Percentiles rank a stretch among this genome's conserved stretches.
Evolutionary conservation across 1,284 basidiomycete genomes (phyloP).

Genomic region (Takashimella tepidaria): DNA sequence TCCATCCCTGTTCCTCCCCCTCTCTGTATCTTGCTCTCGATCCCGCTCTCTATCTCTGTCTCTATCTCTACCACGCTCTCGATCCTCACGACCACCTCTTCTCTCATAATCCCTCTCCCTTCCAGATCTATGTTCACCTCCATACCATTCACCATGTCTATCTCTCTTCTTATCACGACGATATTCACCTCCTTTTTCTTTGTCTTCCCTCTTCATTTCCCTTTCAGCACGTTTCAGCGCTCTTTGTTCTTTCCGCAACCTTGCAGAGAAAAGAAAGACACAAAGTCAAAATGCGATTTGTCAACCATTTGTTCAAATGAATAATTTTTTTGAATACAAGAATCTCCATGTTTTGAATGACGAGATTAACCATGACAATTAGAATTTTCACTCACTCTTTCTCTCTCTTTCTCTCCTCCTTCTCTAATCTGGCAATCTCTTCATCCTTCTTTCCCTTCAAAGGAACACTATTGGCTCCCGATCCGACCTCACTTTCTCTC

Average conservation of each 20-base stretch:
- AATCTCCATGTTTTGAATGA: background rate
- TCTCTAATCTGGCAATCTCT: constrained; percentile 35
- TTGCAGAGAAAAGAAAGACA: constrained; percentile 3
- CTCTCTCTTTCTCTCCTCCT: constrained; percentile 37
- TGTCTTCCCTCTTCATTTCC: constrained; percentile 37
- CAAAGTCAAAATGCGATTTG: no score
- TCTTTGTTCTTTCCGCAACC: constrained; percentile 41
- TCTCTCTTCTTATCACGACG: background rate
- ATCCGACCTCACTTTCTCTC: constrained; percentile 17
- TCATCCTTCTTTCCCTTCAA: constrained; percentile 30
- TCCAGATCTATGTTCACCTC: background rate
- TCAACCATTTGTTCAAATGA: no score
- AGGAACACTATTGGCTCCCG: constrained; percentile 33
- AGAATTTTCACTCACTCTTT: constrained; percentile 38
- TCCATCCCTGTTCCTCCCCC: no score
- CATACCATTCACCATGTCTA: background rate
- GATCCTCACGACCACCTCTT: constrained; percentile 4
- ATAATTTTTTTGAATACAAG: no score
- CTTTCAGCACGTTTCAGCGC: constrained; percentile 39
- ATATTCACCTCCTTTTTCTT: constrained; percentile 22
- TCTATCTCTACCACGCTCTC: constrained; percentile 5
- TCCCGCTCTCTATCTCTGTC: constrained; percentile 3
- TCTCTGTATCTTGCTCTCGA: constrained; percentile 4
- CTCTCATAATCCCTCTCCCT: constrained; percentile 5
- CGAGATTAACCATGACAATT: constrained; percentile 30